Evolutionary conservation across 495 filamentous ascomycete species (phyloP).

Genomic region (Hypoxylon perforatum): DNA sequence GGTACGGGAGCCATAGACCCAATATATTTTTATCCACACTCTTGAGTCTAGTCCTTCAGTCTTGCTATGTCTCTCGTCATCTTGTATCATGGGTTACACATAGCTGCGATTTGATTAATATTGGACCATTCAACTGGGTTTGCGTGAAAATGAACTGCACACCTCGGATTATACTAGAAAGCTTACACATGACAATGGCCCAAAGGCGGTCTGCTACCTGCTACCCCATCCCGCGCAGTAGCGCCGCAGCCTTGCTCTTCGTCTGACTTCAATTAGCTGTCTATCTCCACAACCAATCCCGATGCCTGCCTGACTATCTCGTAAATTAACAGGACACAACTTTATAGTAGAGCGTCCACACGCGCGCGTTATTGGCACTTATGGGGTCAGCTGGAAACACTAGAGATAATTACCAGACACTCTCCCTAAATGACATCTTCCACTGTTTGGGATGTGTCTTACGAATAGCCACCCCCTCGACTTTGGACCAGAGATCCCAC

Average conservation of each 20-base stretch:
- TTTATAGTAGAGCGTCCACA: slow-evolving; percentile 31
- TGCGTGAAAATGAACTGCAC: slow-evolving; percentile 39
- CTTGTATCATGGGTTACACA: slow-evolving; percentile 27
- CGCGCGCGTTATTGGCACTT: slow-evolving; percentile 22
- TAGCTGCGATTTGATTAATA: slow-evolving; percentile 25
- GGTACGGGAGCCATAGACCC: slow-evolving; percentile 26
- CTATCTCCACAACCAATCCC: slow-evolving; percentile 27
- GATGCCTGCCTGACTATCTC: slow-evolving; percentile 23
- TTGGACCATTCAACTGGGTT: slow-evolving; percentile 30
- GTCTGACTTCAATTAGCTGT: slow-evolving; percentile 33
- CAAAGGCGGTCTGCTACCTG: slow-evolving; percentile 17
- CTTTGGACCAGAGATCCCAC: slow-evolving; percentile 20
- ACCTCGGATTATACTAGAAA: slow-evolving; percentile 36
- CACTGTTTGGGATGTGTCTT: slow-evolving; percentile 25
- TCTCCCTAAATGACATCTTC: slow-evolving; percentile 35
- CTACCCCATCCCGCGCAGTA: slow-evolving; percentile 32
- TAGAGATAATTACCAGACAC: slow-evolving; percentile 33
- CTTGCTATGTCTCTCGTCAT: slow-evolving; percentile 34
- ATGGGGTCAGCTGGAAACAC: slow-evolving; percentile 25
- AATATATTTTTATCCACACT: slow-evolving; percentile 18
- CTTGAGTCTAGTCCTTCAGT: slow-evolving; percentile 23
- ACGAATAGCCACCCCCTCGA: slow-evolving; percentile 23
- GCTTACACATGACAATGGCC: slow-evolving; percentile 37
- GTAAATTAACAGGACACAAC: slow-evolving; percentile 37
- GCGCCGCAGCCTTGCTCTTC: slow-evolving; percentile 38